Conservation (phyloP, 2,329 filamentous ascomycete species). For the Pseudogymnoascus sp. region DNA sequence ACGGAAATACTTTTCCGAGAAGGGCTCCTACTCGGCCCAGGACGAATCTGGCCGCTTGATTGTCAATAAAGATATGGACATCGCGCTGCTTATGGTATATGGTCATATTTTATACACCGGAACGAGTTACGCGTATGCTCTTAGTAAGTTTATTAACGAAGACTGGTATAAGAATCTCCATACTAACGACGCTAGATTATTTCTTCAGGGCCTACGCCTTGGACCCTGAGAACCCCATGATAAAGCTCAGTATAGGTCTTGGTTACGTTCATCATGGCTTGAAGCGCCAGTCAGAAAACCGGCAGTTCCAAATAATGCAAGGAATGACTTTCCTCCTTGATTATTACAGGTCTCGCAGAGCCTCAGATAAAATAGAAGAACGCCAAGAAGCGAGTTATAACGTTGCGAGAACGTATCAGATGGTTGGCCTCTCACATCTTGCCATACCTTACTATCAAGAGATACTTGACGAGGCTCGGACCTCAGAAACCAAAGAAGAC, state of each 20-base stretch:
- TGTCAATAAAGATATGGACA: slow-evolving; percentile 48
- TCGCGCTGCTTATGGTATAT: slow-evolving; percentile 78
- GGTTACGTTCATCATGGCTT: slow-evolving; percentile 83
- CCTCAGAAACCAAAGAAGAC: slow-evolving; percentile 39
- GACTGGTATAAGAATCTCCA: not conserved
- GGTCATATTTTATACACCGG: slow-evolving; percentile 83
- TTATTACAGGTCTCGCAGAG: slow-evolving; percentile 57
- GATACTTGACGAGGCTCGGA: slow-evolving; percentile 34
- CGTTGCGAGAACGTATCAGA: slow-evolving; percentile 66
- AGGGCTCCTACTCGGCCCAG: slow-evolving; percentile 31
- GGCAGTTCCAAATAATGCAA: slow-evolving; percentile 80
- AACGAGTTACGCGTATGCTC: slow-evolving; percentile 71
- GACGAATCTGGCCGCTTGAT: slow-evolving; percentile 30
- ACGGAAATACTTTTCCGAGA: slow-evolving; percentile 36
- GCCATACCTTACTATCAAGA: slow-evolving; percentile 63
- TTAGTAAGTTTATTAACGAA: slow-evolving; percentile 45
- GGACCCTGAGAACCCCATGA: slow-evolving; percentile 66
- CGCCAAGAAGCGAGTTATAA: slow-evolving; percentile 77
- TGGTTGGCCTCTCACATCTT: slow-evolving; percentile 63
- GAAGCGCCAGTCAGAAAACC: slow-evolving; percentile 82
- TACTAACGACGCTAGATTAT: slow-evolving; percentile 51
- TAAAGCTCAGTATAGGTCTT: slow-evolving; percentile 74
- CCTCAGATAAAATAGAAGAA: slow-evolving; percentile 33
- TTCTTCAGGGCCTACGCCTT: slow-evolving; percentile 72
- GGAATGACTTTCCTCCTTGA: slow-evolving; percentile 72